A percentile compares a stretch with the other conserved stretches of the same genome.
phyloP scores from a whole-genome alignment of 129 eudicot genomes.

The Erigeron canadensis region DNA sequence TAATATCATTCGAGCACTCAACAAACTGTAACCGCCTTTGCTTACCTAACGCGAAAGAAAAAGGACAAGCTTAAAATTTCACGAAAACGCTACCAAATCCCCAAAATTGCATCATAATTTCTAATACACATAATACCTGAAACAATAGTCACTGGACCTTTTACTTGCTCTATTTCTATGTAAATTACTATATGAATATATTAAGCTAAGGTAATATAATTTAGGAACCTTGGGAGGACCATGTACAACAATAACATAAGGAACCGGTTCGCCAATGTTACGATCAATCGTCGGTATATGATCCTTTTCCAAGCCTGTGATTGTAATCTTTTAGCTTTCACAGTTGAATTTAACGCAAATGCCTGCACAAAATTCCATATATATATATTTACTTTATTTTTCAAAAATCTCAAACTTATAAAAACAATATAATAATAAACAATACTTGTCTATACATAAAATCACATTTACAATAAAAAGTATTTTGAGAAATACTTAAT shows the following conservation, averaged over 20 bases:
- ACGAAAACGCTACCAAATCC: not conserved
- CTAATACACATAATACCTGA: conserved; percentile 57
- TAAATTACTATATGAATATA: too few relatives aligned
- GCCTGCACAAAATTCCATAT: conserved; percentile 48
- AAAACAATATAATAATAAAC: not conserved
- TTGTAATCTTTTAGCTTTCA: conserved; percentile 80
- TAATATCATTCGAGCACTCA: conserved; percentile 95
- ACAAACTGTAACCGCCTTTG: conserved; percentile 84
- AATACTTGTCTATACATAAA: not conserved
- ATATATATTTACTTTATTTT: too few relatives aligned
- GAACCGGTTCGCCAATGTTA: conserved; percentile 74
- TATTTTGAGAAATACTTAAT: not conserved
- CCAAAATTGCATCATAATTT: not conserved
- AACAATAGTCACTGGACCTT: conserved; percentile 83
- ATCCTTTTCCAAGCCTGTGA: conserved; percentile 87
- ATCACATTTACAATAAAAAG: not conserved
- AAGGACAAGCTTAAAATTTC: conserved; percentile 10
- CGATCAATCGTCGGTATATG: conserved; percentile 85
- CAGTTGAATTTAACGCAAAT: conserved; percentile 78
- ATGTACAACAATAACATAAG: conserved; percentile 85
- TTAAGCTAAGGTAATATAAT: conserved; percentile 41
- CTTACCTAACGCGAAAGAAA: conserved; percentile 52
- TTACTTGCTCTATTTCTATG: too few relatives aligned
- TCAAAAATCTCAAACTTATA: not conserved
- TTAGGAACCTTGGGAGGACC: conserved; percentile 82